Evolutionary conservation across 1,284 basidiomycete genomes (phyloP).

Genomic region (Sutorius eximius): DNA sequence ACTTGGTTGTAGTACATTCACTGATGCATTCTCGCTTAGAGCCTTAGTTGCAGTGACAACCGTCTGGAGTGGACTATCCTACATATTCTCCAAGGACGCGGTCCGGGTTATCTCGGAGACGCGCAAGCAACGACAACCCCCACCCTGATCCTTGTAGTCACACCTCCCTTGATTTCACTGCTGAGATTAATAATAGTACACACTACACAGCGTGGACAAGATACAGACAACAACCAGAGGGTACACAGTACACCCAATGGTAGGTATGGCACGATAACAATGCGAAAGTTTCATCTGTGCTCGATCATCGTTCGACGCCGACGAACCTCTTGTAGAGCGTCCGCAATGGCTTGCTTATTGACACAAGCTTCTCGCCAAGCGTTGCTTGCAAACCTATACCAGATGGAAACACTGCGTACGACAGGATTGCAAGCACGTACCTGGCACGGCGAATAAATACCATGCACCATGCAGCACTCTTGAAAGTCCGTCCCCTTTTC

Average conservation of each 20-base stretch:
- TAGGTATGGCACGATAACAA: slow-evolving; percentile 9
- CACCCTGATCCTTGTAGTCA: slow-evolving; percentile 18
- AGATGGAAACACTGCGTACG: slow-evolving; percentile 10
- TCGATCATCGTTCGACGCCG: slow-evolving; percentile 42
- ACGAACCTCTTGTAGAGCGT: slow-evolving; percentile 70
- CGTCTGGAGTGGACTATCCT: slow-evolving; percentile 89
- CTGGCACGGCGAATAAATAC: slow-evolving; percentile 67
- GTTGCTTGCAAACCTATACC: slow-evolving; percentile 53
- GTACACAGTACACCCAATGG: not conserved
- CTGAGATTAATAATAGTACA: slow-evolving; percentile 21
- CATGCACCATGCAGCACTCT: slow-evolving; percentile 57
- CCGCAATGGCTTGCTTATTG: slow-evolving; percentile 58
- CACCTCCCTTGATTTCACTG: not conserved
- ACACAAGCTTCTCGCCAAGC: slow-evolving; percentile 62
- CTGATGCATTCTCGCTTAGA: slow-evolving; percentile 42
- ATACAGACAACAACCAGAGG: slow-evolving; percentile 23
- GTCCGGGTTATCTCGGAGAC: slow-evolving; percentile 55
- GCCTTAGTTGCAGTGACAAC: slow-evolving; percentile 88
- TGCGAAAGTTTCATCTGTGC: slow-evolving; percentile 11
- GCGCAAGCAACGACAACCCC: slow-evolving; percentile 30
- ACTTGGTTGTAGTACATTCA: not conserved
- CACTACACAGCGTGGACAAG: slow-evolving; percentile 18
- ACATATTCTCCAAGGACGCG: slow-evolving; percentile 74
- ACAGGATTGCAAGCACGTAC: slow-evolving; percentile 43
- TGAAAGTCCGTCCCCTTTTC: slow-evolving; percentile 51